These are phyloP conservation scores for Theileria orientalis DNA, from an alignment of 169 alveolate species.

Conservation along the genomic window DNA sequence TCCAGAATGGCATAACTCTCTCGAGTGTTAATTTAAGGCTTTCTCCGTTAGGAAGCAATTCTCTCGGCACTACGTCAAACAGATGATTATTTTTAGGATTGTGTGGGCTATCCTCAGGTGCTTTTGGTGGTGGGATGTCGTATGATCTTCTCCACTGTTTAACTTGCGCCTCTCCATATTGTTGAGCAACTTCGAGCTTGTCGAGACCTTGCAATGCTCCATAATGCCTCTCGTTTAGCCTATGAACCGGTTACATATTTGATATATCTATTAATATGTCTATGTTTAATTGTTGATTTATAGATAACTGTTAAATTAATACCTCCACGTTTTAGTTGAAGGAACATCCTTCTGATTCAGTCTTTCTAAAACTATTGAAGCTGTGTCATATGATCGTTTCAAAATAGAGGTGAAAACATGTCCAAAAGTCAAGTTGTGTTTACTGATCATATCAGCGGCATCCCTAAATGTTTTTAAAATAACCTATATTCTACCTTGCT, in stretches of 20 bases:
- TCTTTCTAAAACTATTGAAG: slow-evolving; percentile 86
- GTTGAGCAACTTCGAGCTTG: slow-evolving; percentile 94
- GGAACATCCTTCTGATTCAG: slow-evolving; percentile 89
- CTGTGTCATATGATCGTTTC: slow-evolving; percentile 92
- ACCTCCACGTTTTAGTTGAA: slow-evolving; percentile 85
- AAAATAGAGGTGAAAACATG: slow-evolving; percentile 93
- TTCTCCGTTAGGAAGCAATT: slow-evolving; percentile 93
- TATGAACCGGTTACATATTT: slow-evolving; percentile 45
- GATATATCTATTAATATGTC: too few species aligned
- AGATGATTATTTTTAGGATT: slow-evolving; percentile 88
- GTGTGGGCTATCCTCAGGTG: slow-evolving; percentile 84
- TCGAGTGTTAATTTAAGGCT: slow-evolving; percentile 91
- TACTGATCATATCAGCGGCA: slow-evolving; percentile 90
- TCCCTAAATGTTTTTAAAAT: slow-evolving; percentile 49
- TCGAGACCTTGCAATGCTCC: slow-evolving; percentile 97
- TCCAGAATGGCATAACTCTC: slow-evolving; percentile 94
- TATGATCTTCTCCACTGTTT: slow-evolving; percentile 95
- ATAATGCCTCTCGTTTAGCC: slow-evolving; percentile 96
- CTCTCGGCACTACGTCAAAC: slow-evolving; percentile 84
- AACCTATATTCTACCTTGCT: slow-evolving; percentile 71
- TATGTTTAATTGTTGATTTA: slow-evolving; percentile 9
- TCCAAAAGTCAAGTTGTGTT: slow-evolving; percentile 87
- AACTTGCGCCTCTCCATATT: slow-evolving; percentile 95
- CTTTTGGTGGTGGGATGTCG: slow-evolving; percentile 97
- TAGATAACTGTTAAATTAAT: not conserved